Evolutionary conservation across 306 rosid species (phyloP).

Genomic region (Cucurbita moschata): DNA sequence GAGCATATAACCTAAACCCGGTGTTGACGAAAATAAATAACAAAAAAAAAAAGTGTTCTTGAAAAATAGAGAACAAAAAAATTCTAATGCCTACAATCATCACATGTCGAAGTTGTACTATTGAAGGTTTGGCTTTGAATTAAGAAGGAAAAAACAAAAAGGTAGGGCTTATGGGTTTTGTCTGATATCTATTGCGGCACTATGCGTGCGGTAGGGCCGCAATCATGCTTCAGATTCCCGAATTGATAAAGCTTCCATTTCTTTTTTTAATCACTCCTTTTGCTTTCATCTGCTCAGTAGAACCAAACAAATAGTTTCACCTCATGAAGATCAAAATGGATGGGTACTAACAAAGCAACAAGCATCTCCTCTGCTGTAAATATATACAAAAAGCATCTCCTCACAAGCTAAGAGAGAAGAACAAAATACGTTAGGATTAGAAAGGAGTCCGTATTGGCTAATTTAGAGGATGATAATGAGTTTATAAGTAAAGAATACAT

Average conservation of each 20-base stretch:
- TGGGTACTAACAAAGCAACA: neutral
- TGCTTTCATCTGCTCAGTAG: no score
- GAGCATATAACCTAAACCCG: neutral
- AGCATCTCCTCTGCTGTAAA: neutral
- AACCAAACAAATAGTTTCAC: neutral
- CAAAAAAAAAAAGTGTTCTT: neutral
- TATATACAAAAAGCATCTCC: no score
- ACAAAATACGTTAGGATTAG: no score
- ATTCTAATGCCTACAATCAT: neutral
- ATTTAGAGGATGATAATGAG: no score
- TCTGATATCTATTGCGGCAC: slow-evolving; percentile 2
- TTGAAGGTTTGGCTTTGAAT: neutral
- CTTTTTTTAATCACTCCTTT: neutral
- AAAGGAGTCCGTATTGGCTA: no score
- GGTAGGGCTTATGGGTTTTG: neutral
- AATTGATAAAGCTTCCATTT: neutral
- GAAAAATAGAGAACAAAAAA: neutral
- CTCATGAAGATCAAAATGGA: neutral
- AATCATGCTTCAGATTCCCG: neutral
- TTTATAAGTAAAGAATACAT: no score
- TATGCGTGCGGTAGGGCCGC: slow-evolving; percentile 6
- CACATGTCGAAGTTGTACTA: neutral
- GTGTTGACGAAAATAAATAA: neutral
- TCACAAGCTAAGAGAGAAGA: no score
- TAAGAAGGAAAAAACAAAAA: neutral